phyloP scores from a whole-genome alignment of 1,284 basidiomycete genomes.

The Heliocybe sulcata region DNA sequence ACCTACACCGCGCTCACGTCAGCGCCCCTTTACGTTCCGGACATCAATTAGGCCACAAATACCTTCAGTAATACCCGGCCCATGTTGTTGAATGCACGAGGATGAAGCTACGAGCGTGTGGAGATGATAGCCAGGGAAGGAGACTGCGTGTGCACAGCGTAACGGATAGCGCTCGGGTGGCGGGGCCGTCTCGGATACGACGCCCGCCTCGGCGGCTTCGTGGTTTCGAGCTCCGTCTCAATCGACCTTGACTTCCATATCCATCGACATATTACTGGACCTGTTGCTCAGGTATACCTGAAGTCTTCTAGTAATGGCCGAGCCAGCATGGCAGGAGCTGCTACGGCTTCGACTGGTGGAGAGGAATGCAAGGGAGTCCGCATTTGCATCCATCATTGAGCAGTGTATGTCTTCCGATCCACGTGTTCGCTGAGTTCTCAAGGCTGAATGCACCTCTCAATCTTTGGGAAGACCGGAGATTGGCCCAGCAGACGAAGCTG shows the following conservation, averaged over 20 bases:
- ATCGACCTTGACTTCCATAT: background rate
- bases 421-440: background rate
- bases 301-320: constrained; percentile 44
- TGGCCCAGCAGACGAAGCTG: constrained; percentile 84
- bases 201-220: background rate
- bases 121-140: constrained; percentile 2
- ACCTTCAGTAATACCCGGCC: constrained; percentile 95
- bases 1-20: constrained; percentile 46
- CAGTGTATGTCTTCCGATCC: constrained; percentile 55
- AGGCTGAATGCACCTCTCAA: constrained; percentile 4
- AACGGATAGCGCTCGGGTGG: background rate
- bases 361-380: constrained; percentile 66
- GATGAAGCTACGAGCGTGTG: constrained; percentile 6
- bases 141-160: background rate
- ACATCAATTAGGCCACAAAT: constrained; percentile 10
- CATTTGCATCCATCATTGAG: constrained; percentile 80
- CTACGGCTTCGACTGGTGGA: constrained; percentile 72
- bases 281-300: constrained; percentile 3
- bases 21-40: background rate
- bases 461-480: constrained; percentile 64
- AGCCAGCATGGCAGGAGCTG: constrained; percentile 76
- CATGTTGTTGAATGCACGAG: constrained; percentile 34
- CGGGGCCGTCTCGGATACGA: background rate
- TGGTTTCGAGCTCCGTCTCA: constrained; percentile 1
- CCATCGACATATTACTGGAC: background rate